Evolutionary conservation across 257 asterid genomes (phyloP).

Genomic region (Rubia yunnanensis): DNA sequence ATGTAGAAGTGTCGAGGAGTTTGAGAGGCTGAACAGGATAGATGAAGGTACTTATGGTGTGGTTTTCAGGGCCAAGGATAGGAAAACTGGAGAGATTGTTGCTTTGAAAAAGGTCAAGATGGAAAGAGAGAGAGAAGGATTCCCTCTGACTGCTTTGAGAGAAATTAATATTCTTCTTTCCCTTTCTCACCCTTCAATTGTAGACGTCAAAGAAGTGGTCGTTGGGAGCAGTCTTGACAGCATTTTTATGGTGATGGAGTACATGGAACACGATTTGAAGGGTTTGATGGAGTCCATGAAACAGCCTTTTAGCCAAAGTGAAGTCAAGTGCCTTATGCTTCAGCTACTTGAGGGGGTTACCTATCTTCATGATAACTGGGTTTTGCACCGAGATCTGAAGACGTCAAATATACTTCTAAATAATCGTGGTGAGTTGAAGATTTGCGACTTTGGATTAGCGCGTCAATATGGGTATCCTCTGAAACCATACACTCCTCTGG

Average conservation of each 20-base stretch:
- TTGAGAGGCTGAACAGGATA: constrained; percentile 79
- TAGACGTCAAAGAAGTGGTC: constrained; percentile 87
- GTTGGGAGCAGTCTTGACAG: constrained; percentile 65
- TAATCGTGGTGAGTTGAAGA: constrained; percentile 71
- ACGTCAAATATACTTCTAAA: constrained; percentile 76
- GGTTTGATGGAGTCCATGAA: constrained; percentile 70
- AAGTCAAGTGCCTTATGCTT: constrained; percentile 83
- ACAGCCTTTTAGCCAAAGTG: constrained; percentile 74
- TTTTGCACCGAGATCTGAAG: constrained; percentile 81
- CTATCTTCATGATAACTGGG: constrained; percentile 87
- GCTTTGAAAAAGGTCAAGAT: constrained; percentile 89
- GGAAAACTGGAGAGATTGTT: constrained; percentile 75
- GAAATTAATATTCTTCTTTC: constrained; percentile 84
- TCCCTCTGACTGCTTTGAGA: constrained; percentile 76
- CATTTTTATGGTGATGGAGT: constrained; percentile 90
- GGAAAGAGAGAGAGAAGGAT: constrained; percentile 85
- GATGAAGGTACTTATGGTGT: constrained; percentile 92
- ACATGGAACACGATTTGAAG: constrained; percentile 91
- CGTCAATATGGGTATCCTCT: constrained; percentile 86
- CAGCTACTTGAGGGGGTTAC: constrained; percentile 71
- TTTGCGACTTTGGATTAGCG: constrained; percentile 89
- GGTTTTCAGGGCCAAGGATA: constrained; percentile 79
- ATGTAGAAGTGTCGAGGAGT: constrained; percentile 79
- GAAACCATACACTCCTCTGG: constrained; percentile 77
- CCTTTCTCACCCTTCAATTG: constrained; percentile 64